phyloP scores from a whole-genome alignment of 306 rosid genomes.

The Alnus rubra region DNA sequence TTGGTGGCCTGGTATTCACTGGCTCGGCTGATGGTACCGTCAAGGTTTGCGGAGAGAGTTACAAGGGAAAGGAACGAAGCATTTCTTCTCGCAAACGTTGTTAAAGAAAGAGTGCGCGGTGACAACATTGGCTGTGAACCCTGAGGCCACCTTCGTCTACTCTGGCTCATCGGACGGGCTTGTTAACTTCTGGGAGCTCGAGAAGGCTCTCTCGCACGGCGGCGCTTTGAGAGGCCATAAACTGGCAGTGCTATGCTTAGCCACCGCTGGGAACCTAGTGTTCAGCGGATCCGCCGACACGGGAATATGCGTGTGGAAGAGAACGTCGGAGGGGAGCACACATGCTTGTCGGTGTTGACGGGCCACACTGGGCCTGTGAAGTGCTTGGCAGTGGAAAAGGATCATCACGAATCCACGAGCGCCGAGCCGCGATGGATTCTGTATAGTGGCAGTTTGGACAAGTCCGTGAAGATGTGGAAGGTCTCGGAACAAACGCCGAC shows the following conservation, averaged over 20 bases:
- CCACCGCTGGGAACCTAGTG: slow-evolving; percentile 55
- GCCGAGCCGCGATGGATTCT: slow-evolving; percentile 58
- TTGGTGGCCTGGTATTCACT: slow-evolving; percentile 65
- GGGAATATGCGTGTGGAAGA: slow-evolving; percentile 82
- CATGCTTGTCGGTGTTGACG: slow-evolving; percentile 39
- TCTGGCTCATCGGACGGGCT: slow-evolving; percentile 80
- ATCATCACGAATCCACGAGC: slow-evolving; percentile 20
- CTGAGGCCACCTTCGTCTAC: slow-evolving; percentile 42
- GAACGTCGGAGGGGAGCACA: slow-evolving; percentile 43
- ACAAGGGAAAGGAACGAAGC: slow-evolving; percentile 85
- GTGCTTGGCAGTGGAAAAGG: slow-evolving; percentile 74
- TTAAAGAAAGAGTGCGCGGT: slow-evolving; percentile 76
- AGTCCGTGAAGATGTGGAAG: slow-evolving; percentile 88
- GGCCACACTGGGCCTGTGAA: slow-evolving; percentile 91
- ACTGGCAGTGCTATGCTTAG: slow-evolving; percentile 71
- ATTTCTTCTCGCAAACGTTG: slow-evolving; percentile 72
- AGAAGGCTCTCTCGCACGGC: slow-evolving; percentile 40
- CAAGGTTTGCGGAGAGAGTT: slow-evolving; percentile 74
- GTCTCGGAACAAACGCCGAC: slow-evolving; percentile 44
- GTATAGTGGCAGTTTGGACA: slow-evolving; percentile 93
- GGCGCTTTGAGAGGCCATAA: slow-evolving; percentile 69
- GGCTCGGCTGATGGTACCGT: slow-evolving; percentile 89
- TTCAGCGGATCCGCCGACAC: slow-evolving; percentile 88
- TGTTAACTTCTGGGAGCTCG: slow-evolving; percentile 67
- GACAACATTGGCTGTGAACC: slow-evolving; percentile 60